A percentile compares a stretch with the other conserved stretches of the same genome.
Conservation (phyloP, 1,139 yeast species). For the Yamadazyma jaroonii region DNA sequence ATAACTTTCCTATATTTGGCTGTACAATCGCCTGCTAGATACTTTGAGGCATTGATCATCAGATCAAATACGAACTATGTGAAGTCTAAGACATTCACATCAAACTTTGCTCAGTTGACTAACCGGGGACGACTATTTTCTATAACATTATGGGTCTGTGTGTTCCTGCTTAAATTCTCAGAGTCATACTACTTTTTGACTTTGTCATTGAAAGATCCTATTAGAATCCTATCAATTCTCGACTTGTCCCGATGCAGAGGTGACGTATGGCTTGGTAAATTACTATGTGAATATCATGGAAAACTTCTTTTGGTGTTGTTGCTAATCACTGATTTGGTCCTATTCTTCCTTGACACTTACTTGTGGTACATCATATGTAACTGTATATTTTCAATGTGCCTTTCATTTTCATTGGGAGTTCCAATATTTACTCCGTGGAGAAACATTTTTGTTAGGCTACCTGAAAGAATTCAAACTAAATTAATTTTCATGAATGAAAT, state of each 20-base stretch:
- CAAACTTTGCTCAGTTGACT: constrained; percentile 49
- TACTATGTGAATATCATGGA: constrained; percentile 62
- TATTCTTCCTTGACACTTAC: constrained; percentile 82
- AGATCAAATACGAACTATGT: constrained; percentile 3
- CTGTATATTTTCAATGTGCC: constrained; percentile 64
- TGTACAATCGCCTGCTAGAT: constrained; percentile 45
- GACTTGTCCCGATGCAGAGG: constrained; percentile 62
- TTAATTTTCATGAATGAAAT: constrained; percentile 46
- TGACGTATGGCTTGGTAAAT: constrained; percentile 47
- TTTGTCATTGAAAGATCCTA: constrained; percentile 74
- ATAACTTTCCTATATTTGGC: constrained; percentile 61
- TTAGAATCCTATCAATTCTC: constrained; percentile 61
- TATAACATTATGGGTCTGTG: constrained; percentile 61
- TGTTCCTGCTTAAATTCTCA: constrained; percentile 67
- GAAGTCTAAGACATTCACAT: constrained; percentile 8
- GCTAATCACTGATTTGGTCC: constrained; percentile 61
- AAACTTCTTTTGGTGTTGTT: constrained; percentile 53
- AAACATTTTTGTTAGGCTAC: constrained; percentile 70
- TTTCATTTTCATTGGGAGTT: constrained; percentile 72
- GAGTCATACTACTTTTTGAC: constrained; percentile 84
- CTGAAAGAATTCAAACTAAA: constrained; percentile 69
- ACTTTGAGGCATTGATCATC: constrained; percentile 32
- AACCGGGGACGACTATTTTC: constrained; percentile 57
- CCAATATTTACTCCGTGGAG: constrained; percentile 89
- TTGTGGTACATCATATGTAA: constrained; percentile 86